Evolutionary conservation across 2,329 filamentous ascomycete genomes (phyloP), one percentile per base, ranked within the genome.

Genomic region (Taxawa tesnikishii): DNA sequence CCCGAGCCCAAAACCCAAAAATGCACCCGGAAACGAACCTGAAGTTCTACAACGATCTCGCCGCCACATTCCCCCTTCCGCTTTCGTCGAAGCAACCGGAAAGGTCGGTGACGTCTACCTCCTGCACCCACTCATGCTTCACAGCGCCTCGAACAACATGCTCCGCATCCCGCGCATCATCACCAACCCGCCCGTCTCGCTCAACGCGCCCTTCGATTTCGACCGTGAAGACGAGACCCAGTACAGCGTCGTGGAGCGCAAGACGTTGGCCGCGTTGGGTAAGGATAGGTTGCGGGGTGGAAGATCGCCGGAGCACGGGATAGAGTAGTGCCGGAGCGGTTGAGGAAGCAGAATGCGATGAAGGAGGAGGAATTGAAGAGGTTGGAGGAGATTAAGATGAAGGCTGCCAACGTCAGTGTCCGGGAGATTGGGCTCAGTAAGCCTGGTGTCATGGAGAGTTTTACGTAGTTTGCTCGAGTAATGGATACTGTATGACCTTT

Each of bases 71-170:
- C 24, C 35, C 42, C 12, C 60, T 29, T 43, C 50, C 7, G 53
- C 58, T 3, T 70, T 74, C 44, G 62, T 71, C 26, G 70, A 75
- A 51, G 67, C 62, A 1, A 64, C 59, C 2, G 72, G 72, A 1
- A 44, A 58, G 1, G 58, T 64, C 1, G 71, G 71, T 6, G 70
- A 75, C 38, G 67, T 75, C 10, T 74, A 65, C 40, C 50, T 76
- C 11, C 44, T 75, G 46, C 71, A 76, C 46, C 71, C 71, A 26
- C 51, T 75, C 12, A 75, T 75, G 68, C 48, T 74, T 50, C 71
- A 76, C 47, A 64, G 61, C 24, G 65, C 67, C 5, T 63, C 59
- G 5, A 59, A 60, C 31, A 72, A 72, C 42, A 55, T 57, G 32
- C 38, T 65, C 15, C 51, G 68, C 13, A 24, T 11, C 12, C 26